These are phyloP conservation scores for Hypoxylon sp. DNA, from an alignment of 2,329 filamentous ascomycete genomes.

Conservation along the genomic window DNA sequence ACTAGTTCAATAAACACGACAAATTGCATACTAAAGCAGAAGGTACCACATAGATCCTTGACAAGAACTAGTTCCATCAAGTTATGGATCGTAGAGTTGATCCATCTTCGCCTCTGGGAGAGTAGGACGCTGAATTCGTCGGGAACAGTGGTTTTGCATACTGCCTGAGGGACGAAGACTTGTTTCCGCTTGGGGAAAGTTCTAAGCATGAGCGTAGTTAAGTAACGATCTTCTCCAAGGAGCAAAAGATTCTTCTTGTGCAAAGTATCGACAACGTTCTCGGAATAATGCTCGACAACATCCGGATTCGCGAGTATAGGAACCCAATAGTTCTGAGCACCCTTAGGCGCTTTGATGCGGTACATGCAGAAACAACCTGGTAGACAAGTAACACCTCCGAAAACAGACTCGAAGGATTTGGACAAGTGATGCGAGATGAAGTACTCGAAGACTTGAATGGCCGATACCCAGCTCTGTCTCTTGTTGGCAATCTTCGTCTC, in stretches of 20 bases:
- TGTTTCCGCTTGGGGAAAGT: slow-evolving; percentile 99
- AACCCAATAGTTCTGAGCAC: slow-evolving; percentile 99
- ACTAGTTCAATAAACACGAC: slow-evolving; percentile 95
- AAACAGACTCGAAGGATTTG: slow-evolving; percentile 98
- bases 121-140: slow-evolving; percentile 92
- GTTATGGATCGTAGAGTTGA: slow-evolving; percentile 99
- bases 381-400: slow-evolving; percentile 98
- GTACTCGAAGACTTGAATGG: slow-evolving; percentile 99
- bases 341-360: slow-evolving; percentile 98
- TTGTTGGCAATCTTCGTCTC: slow-evolving; percentile 99
- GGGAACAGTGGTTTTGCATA: slow-evolving; percentile 98
- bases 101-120: slow-evolving; percentile 97
- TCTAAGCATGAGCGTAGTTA: slow-evolving; percentile 97
- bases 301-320: slow-evolving; percentile 98
- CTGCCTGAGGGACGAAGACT: slow-evolving; percentile 97
- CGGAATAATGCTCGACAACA: slow-evolving; percentile 98
- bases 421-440: slow-evolving; percentile 98
- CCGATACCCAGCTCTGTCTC: slow-evolving; percentile 91
- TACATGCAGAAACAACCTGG: slow-evolving; percentile 99
- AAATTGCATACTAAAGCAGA: slow-evolving; percentile 99
- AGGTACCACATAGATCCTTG: slow-evolving; percentile 95
- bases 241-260: slow-evolving; percentile 97
- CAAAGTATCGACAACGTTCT: slow-evolving; percentile 97
- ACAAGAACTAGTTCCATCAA: slow-evolving; percentile 97
- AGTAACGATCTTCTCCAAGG: slow-evolving; percentile 95